Evolutionary conservation across 352 stramenopile genomes (phyloP), one percentile per base, ranked within the genome.

Genomic region (Pseudoperonospora humuli): DNA sequence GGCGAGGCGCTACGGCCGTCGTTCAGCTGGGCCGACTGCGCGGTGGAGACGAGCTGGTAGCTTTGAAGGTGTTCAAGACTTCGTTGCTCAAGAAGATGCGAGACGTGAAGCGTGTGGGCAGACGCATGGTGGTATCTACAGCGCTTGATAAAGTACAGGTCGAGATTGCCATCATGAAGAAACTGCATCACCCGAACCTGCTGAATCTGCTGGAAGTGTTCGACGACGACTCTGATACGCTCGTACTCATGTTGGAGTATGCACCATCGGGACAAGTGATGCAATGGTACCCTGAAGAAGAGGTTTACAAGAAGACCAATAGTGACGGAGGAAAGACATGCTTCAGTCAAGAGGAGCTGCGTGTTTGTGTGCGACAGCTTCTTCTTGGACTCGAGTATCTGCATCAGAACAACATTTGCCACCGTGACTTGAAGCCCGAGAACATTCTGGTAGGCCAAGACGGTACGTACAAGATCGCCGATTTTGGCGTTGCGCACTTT

Each of bases 121-220:
- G 78, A 20, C 61, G 65, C 41, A 93, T 93, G 80, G 74, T 93
- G 23, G 77, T 93, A 39, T 93, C 80, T 19, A 93, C 77, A 24
- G 80, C 75, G 24, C 57, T 93, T 19, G 80, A 93, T 50, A 93
- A 93, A 44, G 80, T 93, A 42, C 80, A 93, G 53, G 45, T 89
- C 33, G 80, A 93, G 45, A 93, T 93, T 36, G 77, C 80, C 29
- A 93, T 93, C 57, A 93, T 93, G 80, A 93, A 93, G 63, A 93
- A 93, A 46, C 59, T 93, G 21, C 54, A 76, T 42, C 80, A 93
- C 52, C 55, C 44, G 19, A 78, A 93, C 50, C 48, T 93, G 51
- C 55, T 93, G 8, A 86, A 86, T 28, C 50, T 93, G 43, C 68
- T 88, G 24, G 80, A 86, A 29, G 76, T 93, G 5, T 84, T 90